Base-by-base conservation (phyloP, 1,284 basidiomycete species). In the Puccinia coronata region DNA sequence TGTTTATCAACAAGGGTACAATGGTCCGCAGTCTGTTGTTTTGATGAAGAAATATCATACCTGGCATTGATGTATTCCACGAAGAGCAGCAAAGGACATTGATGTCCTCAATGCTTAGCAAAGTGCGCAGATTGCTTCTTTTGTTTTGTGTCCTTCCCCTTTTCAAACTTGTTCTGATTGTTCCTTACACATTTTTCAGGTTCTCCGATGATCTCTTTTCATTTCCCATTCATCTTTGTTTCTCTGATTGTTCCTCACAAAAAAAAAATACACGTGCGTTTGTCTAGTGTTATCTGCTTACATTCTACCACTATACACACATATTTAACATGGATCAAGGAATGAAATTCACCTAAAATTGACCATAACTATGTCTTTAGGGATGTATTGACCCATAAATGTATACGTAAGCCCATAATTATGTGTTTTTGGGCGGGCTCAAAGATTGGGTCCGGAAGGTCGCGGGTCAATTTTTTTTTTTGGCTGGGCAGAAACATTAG, bases 1-100 rank as follows among this genome's bases (percentile, higher is more conserved):
- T 9, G 59, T 31, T 14, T 63, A 36, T 31, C 34, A 20, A 34
- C 59, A 63, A 31, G 59, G 34, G 34, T 63, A n/a, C 34, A 34
- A 8, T 31, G 59, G 59, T 63, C 59, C 61, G 3, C 61, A 65
- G 9, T 39, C 61, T 14, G 61, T 18, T 5, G 14, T 65, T 36
- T 23, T 65, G 34, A 65, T 65, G 34, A 65, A 65, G 20, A 36
- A 65, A 65, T 65, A 34, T n/a, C n/a, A n/a, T 28, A 63, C 9
- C 14, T 63, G 25, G 12, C 59, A 63, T 63, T 31, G 28, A 31
- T 63, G 59, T 28, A 63, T 63, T 25, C 59, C 28, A 3, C 4
- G 59, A 6, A 25, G 28, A 63, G 59, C 59, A 6, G 59, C 25
- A 63, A 63, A 31, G 59, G 18, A 63, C 28, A 31, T 63, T 31